A percentile compares a stretch with the other conserved stretches of the same genome.
phyloP scores from a whole-genome alignment of 768 basidiomycete genomes.

The Mycena floridula region DNA sequence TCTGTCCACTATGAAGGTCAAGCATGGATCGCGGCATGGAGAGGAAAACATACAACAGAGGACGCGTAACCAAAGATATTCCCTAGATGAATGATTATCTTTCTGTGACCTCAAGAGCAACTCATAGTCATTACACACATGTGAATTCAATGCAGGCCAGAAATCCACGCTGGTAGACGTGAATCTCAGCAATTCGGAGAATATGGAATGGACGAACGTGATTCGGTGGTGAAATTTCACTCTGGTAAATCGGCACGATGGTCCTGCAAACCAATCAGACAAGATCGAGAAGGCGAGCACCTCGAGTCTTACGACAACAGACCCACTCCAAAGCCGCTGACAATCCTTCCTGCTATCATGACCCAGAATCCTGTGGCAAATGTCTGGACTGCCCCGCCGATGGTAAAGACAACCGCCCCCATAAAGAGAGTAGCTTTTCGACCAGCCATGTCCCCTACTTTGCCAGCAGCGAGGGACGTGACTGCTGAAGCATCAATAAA shows the following conservation, averaged over 20 bases:
- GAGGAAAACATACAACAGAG: constrained; percentile 64
- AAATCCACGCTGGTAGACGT: constrained; percentile 90
- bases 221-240: constrained; percentile 90
- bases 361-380: constrained; percentile 70
- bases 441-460: constrained; percentile 83
- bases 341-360: constrained; percentile 72
- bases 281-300: not conserved
- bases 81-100: too few relatives aligned
- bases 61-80: constrained; percentile 89
- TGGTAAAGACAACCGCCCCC: constrained; percentile 78
- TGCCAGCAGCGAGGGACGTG: constrained; percentile 85
- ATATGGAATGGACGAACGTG: constrained; percentile 53
- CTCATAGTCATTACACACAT: too few relatives aligned
- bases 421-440: constrained; percentile 77
- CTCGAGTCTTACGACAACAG: constrained; percentile 54
- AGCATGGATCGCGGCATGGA: constrained; percentile 4
- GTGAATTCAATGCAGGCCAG: constrained; percentile 96
- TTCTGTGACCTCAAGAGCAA: too few relatives aligned
- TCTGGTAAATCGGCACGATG: constrained; percentile 94
- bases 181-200: too few relatives aligned
- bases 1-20: constrained; percentile 71
- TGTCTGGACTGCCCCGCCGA: constrained; percentile 85
- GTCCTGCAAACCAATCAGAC: constrained; percentile 46
- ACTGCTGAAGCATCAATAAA: constrained; percentile 33
- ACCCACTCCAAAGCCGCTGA: constrained; percentile 74